A percentile compares a stretch with the other conserved stretches of the same genome.
Evolutionary conservation across 2,329 filamentous ascomycete genomes (phyloP).

Genomic region (Pseudogymnoascus sp.): DNA sequence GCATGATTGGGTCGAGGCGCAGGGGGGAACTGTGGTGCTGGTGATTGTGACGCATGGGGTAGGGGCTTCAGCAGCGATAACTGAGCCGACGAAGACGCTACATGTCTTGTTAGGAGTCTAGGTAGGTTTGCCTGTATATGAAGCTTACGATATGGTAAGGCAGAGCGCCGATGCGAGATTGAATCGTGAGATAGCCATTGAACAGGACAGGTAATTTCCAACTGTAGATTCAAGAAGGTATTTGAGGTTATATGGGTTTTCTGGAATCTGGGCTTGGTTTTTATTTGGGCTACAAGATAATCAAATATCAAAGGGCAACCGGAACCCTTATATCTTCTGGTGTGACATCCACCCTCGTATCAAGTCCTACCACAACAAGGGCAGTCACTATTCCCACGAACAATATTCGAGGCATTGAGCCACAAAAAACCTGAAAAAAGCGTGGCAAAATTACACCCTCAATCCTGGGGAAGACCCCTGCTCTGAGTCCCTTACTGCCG

Average conservation of each 20-base stretch:
- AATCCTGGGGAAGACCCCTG: background rate
- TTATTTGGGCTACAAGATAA: background rate
- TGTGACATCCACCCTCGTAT: background rate
- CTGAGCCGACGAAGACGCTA: background rate
- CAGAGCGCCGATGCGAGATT: background rate
- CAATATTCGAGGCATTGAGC: background rate
- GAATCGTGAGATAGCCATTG: background rate
- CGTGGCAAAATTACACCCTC: background rate
- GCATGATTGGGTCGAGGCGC: background rate
- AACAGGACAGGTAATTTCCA: background rate
- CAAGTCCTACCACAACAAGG: background rate
- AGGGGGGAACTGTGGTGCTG: background rate
- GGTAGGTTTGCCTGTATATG: too few species aligned
- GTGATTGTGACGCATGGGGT: background rate
- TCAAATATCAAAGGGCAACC: background rate
- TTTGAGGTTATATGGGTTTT: background rate
- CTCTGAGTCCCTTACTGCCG: background rate
- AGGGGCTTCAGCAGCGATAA: background rate
- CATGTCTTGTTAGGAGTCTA: background rate
- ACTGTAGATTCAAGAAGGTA: background rate
- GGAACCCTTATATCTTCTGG: background rate
- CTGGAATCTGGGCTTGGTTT: too few species aligned
- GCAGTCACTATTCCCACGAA: background rate
- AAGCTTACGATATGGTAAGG: background rate
- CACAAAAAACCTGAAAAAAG: background rate